phyloP scores from a whole-genome alignment of 441 rosid genomes.

The Erysimum cheiri region DNA sequence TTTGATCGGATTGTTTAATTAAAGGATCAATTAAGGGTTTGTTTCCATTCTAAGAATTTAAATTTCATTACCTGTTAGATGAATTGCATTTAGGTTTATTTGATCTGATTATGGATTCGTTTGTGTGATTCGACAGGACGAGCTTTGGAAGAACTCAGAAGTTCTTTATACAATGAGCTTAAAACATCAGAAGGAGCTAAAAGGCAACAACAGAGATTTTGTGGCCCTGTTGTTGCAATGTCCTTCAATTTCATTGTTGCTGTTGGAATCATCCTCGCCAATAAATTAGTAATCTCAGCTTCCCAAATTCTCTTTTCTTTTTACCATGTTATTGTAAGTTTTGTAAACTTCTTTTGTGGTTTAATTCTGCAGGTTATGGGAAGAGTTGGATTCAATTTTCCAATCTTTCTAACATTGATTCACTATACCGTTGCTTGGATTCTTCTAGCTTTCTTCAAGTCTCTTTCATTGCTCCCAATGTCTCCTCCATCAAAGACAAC shows the following conservation, averaged over 20 bases:
- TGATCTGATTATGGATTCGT: background rate
- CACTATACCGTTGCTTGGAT: conserved; percentile 84
- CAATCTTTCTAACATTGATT: conserved; percentile 82
- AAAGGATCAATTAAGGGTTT: background rate
- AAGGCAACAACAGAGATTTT: conserved; percentile 77
- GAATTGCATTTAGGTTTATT: conserved; percentile 17
- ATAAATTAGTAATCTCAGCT: conserved; percentile 64
- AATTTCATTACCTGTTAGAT: too few species aligned
- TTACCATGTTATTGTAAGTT: background rate
- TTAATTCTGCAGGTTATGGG: conserved; percentile 72
- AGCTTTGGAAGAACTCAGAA: conserved; percentile 85
- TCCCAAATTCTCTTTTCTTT: background rate
- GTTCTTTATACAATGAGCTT: conserved; percentile 78
- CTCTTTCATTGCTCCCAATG: conserved; percentile 76
- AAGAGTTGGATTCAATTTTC: conserved; percentile 79
- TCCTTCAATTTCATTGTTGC: conserved; percentile 89
- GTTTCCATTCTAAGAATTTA: too few species aligned
- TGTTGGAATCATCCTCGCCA: conserved; percentile 81
- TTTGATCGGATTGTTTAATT: conserved; percentile 14
- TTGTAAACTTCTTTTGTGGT: background rate
- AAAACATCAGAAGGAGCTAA: conserved; percentile 88
- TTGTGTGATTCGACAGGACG: conserved; percentile 49
- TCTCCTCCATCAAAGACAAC: conserved; percentile 85
- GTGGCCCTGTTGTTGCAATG: conserved; percentile 86
- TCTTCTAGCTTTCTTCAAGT: conserved; percentile 75